Evolutionary conservation across 1,284 basidiomycete species (phyloP), one percentile per base, ranked within the genome.

Genomic region (Cryptococcus sp.): DNA sequence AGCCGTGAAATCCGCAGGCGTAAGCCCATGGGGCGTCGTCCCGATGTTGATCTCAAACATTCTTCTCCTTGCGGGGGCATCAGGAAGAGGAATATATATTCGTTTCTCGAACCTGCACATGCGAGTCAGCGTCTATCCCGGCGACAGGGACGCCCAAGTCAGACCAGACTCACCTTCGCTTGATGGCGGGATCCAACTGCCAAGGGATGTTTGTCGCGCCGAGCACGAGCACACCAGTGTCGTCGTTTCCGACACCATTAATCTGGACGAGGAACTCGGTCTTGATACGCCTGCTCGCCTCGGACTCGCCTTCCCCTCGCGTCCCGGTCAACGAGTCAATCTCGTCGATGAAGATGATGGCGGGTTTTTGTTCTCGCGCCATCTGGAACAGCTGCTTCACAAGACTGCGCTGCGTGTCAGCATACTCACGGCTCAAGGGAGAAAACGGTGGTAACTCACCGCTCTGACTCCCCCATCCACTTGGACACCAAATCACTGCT

Each of bases 31-130:
- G 16, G 95, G 95, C 3, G 95, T 98, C 21, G 85, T 82, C 4
- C 96, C 96, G 46, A 98, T 85, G 70, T 98, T 95, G 53, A 98
- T 85, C 79, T 97, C 89, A 72, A 98, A 98, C 91, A 98, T 98
- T 42, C 85, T 85, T 73, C 87, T 84, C 53, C 95, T 84, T n/a
- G 95, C 95, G 62, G 95, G 92, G 3, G 87, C 82, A 5, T 94
- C 93, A 13, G 95, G 96, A 35, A 98, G 85, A 37, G 95, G 96
- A 59, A 98, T 98, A 75, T 98, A 95, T 80, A 98, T 95, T 59
- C 95, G 86, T 79, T 97, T 98, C 78, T 98, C 94, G 67, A 97
- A 97, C 63, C 88, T 89, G 62, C n/a, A 21, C 24, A 33, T 33
- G 28, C 28, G 28, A 9, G 28, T 33, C 28, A 33, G 28, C 9